phyloP scores from a whole-genome alignment of 768 basidiomycete genomes.

The Lactifluus rugatus region DNA sequence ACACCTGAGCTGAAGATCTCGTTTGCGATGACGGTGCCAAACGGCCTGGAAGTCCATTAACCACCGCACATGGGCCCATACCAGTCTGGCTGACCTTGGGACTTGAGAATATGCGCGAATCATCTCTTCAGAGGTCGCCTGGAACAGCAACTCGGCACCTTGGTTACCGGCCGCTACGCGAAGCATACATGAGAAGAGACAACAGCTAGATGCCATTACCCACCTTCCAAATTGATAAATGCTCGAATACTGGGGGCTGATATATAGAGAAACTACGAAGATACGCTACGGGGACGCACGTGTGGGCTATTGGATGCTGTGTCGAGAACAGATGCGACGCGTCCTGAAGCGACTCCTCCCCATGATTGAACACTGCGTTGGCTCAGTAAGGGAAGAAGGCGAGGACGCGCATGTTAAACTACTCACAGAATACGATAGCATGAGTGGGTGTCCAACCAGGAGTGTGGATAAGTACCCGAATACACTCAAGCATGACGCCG shows the following conservation, averaged over 20 bases:
- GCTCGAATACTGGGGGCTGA: conserved; percentile 54
- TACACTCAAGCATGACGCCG: conserved; percentile 86
- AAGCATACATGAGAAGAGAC: not conserved
- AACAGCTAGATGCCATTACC: not conserved
- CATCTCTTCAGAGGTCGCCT: conserved; percentile 94
- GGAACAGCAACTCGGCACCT: conserved; percentile 87
- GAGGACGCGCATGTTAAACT: not conserved
- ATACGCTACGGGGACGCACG: conserved; percentile 35
- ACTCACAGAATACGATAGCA: conserved; percentile 75
- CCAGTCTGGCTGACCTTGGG: conserved; percentile 42
- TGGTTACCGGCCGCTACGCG: conserved; percentile 69
- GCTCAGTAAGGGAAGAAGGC: not conserved
- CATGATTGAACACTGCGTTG: conserved; percentile 79
- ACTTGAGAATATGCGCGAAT: conserved; percentile 81
- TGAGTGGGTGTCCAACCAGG: conserved; percentile 64
- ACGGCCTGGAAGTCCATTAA: conserved; percentile 43
- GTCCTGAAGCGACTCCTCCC: conserved; percentile 91
- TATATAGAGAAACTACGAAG: not conserved
- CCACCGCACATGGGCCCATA: not conserved
- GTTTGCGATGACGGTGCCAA: conserved; percentile 81
- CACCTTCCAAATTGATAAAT: conserved; percentile 85
- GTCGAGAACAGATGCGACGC: conserved; percentile 90
- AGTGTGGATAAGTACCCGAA: conserved; percentile 64
- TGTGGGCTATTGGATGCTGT: conserved; percentile 65
- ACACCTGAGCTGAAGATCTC: conserved; percentile 91